Evolutionary conservation across 805 yeast species (phyloP).

Genomic region (Metschnikowia peoriensis): DNA sequence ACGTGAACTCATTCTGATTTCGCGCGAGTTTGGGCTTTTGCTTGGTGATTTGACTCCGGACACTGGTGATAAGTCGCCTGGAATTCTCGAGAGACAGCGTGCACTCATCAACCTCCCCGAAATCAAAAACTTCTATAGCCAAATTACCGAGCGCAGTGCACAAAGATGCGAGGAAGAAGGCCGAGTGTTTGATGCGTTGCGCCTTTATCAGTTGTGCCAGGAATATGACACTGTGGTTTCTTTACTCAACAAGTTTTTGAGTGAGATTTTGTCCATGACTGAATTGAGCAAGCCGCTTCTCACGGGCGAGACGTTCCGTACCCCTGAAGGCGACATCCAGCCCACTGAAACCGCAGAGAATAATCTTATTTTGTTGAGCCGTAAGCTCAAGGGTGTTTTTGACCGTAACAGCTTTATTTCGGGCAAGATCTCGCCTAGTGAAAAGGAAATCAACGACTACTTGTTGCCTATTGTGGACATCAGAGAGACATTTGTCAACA

Average conservation of each 20-base stretch:
- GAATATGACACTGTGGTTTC: slow-evolving; percentile 79
- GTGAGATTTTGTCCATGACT: slow-evolving; percentile 70
- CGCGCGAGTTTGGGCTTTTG: slow-evolving; percentile 77
- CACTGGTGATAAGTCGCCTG: slow-evolving; percentile 77
- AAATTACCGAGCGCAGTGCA: slow-evolving; percentile 84
- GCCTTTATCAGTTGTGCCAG: slow-evolving; percentile 83
- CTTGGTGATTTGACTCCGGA: slow-evolving; percentile 74
- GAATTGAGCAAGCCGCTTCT: slow-evolving; percentile 63
- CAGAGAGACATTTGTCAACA: slow-evolving; percentile 53
- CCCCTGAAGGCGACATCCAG: slow-evolving; percentile 32
- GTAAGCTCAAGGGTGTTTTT: slow-evolving; percentile 43
- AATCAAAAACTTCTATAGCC: slow-evolving; percentile 58
- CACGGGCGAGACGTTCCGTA: slow-evolving; percentile 37
- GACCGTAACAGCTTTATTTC: slow-evolving; percentile 59
- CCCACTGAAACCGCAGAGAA: slow-evolving; percentile 42
- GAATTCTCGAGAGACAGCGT: slow-evolving; percentile 78
- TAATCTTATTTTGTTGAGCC: slow-evolving; percentile 47
- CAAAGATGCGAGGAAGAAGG: slow-evolving; percentile 89
- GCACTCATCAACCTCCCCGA: slow-evolving; percentile 56
- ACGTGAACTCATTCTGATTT: slow-evolving; percentile 79
- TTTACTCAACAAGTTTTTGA: slow-evolving; percentile 70
- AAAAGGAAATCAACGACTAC: slow-evolving; percentile 62
- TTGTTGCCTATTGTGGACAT: slow-evolving; percentile 68
- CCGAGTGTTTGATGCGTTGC: slow-evolving; percentile 76
- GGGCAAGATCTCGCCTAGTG: slow-evolving; percentile 50